Evolutionary conservation across 202 grass and related monocot genomes (phyloP).

Genomic region (Alloteropsis angusta): DNA sequence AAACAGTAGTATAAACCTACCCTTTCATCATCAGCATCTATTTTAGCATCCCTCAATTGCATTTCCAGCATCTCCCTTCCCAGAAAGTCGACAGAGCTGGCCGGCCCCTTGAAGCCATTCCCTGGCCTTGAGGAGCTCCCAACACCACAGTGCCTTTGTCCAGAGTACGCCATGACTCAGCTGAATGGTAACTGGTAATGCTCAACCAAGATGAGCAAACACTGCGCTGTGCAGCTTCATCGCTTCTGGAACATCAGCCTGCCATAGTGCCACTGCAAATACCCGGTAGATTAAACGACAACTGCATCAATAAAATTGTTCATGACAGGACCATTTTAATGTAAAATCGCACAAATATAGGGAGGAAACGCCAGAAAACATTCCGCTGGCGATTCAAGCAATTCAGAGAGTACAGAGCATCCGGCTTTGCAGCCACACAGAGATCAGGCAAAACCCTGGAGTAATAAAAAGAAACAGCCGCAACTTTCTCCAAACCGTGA

Average conservation of each 20-base stretch:
- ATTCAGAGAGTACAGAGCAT: not conserved
- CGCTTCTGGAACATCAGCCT: conserved; percentile 7
- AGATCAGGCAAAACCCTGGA: conserved; percentile 9
- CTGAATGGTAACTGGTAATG: not conserved
- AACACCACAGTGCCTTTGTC: conserved; percentile 43
- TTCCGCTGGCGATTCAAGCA: not conserved
- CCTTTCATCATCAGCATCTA: conserved; percentile 54
- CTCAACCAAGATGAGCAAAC: not conserved
- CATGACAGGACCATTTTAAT: not conserved
- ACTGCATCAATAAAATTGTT: not conserved
- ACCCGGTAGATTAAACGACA: not conserved
- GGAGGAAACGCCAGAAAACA: not conserved
- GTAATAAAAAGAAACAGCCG: not conserved
- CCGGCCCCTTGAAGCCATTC: conserved; percentile 48
- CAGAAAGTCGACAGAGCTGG: conserved; percentile 64
- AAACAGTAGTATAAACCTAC: conserved; percentile 36
- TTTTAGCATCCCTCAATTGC: conserved; percentile 57
- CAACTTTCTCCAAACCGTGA: conserved; percentile 1
- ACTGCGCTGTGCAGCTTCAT: not conserved
- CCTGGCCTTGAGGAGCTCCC: conserved; percentile 53
- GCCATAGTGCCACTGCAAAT: conserved; percentile 2
- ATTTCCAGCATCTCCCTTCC: conserved; percentile 78
- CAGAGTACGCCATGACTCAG: conserved; percentile 44
- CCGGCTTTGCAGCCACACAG: not conserved
- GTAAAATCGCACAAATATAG: not conserved